Base-by-base conservation (phyloP, 2,329 filamentous ascomycete species). In the Coniochaeta sp. region DNA sequence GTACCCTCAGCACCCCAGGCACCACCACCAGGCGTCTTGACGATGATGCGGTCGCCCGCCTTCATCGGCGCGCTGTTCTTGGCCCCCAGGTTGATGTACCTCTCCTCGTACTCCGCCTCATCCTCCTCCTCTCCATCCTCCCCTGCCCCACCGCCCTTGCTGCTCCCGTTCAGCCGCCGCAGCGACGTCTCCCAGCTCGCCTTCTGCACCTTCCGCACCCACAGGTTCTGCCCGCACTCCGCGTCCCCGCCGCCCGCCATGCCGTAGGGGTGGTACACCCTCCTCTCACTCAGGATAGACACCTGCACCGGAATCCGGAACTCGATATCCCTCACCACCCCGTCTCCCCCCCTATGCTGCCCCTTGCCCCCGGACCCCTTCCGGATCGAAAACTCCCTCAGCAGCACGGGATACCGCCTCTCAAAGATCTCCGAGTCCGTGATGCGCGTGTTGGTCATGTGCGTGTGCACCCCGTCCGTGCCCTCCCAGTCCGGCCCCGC, bases 401-500 rank as follows among this genome's bases (percentile, higher is more conserved):
- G 74, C 1, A 95, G 70, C 1, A 91, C 87, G 0, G 89, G 89
- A 67, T 92, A 92, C 9, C 90, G 77, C 30, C 88, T 80, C 75
- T 93, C 90, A 64, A 93, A 89, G 7, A 92, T 83, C 70, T 95
- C 90, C 0, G 87, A 81, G 69, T 93, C 90, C 0, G 90, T 93
- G 69, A 93, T 93, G 16, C 89, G 82, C 3, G 90, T 93, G 71
- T 95, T 95, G 7, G 90, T 93, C 88, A 93, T 92, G 74, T 93
- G 89, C 1, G 85, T 89, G 70, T 93, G 89, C n/a, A 93, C 89
- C 28, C 89, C 89, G 58, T 79, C 85, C 12, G 88, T 87, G 40
- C 90, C 90, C 62, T 88, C 79, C 89, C 89, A 93, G 16, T 79
- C 79, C 0, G 86, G 82, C 0, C 89, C 89, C 0, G 90, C 90